Percentiles rank a stretch among this genome's conserved stretches.
phyloP scores from a whole-genome alignment of 2,329 filamentous ascomycete genomes.

The Aurifilum marmelostoma region DNA sequence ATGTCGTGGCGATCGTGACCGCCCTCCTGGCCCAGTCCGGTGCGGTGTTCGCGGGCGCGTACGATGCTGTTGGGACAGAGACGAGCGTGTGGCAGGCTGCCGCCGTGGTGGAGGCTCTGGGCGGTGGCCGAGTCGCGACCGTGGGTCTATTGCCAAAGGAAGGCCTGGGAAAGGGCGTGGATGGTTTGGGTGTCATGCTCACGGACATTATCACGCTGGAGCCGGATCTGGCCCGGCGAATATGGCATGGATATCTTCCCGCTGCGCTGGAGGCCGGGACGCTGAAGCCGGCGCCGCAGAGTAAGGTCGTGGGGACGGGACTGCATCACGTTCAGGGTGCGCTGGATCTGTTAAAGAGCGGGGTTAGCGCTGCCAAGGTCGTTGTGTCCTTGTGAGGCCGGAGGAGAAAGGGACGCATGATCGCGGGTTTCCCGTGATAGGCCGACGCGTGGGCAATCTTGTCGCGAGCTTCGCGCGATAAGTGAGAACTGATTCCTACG shows the following conservation, averaged over 20 bases:
- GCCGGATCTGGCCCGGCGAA: slow-evolving; percentile 11
- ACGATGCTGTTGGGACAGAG: slow-evolving; percentile 26
- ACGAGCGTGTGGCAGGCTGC: slow-evolving; percentile 18
- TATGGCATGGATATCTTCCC: slow-evolving; percentile 34
- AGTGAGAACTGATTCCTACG: no score
- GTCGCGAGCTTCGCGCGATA: no score
- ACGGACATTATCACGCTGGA: slow-evolving; percentile 14
- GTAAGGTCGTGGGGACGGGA: slow-evolving; percentile 36
- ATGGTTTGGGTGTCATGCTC: slow-evolving; percentile 11
- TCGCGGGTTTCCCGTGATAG: neutral
- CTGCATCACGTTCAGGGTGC: slow-evolving; percentile 38
- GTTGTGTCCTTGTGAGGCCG: slow-evolving; percentile 36
- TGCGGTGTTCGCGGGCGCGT: slow-evolving; percentile 18
- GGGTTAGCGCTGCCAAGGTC: slow-evolving; percentile 44
- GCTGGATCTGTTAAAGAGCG: slow-evolving; percentile 36
- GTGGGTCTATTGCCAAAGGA: slow-evolving; percentile 16
- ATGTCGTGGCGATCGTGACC: slow-evolving; percentile 29
- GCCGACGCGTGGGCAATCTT: neutral
- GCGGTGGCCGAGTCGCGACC: slow-evolving; percentile 13
- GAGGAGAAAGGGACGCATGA: no score
- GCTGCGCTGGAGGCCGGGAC: slow-evolving; percentile 34
- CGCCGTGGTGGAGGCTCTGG: slow-evolving; percentile 10
- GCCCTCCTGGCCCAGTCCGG: slow-evolving; percentile 9
- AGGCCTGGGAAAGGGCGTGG: neutral
- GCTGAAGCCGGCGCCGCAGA: slow-evolving; percentile 34